These are phyloP conservation scores for Pulveroboletus sp. DNA, from an alignment of 768 basidiomycete species.

Conservation along the genomic window DNA sequence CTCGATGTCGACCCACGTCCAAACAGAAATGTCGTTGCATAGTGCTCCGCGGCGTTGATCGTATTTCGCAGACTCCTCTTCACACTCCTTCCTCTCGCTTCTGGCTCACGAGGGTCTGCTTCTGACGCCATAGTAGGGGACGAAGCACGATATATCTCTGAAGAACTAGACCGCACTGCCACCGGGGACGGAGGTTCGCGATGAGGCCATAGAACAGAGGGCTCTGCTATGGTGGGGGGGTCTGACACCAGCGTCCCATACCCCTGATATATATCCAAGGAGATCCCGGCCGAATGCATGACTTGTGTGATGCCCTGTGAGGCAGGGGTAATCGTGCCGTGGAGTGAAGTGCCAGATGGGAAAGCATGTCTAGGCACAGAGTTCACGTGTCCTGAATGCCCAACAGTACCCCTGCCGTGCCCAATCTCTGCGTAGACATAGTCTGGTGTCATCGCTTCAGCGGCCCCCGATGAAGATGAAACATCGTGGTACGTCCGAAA, in stretches of 20 bases:
- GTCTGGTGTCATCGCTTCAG: conserved; percentile 65
- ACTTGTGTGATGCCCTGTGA: conserved; percentile 32
- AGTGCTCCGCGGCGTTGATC: conserved; percentile 64
- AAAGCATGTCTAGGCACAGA: conserved; percentile 23
- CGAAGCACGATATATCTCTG: conserved; percentile 41
- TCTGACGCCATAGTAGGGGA: conserved; percentile 29
- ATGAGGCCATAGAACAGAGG: conserved; percentile 41
- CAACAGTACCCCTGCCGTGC: conserved; percentile 54
- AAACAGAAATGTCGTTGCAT: conserved; percentile 57
- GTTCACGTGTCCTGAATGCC: conserved; percentile 16
- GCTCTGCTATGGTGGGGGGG: conserved; percentile 10
- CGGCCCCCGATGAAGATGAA: conserved; percentile 37
- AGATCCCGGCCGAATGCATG: conserved; percentile 31
- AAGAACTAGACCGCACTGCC: conserved; percentile 31
- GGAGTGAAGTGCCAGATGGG: conserved; percentile 19
- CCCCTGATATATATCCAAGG: conserved; percentile 21
- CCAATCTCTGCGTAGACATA: conserved; percentile 73
- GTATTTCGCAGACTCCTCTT: conserved; percentile 65
- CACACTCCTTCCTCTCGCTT: conserved; percentile 53
- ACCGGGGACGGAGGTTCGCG: conserved; percentile 36
- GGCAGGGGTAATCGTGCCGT: conserved; percentile 15
- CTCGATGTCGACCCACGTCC: conserved; percentile 42
- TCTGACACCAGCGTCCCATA: conserved; percentile 9
- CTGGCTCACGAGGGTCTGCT: conserved; percentile 32
- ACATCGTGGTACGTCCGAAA: conserved; percentile 56